Base-by-base conservation (phyloP, 179 eudicot species). In the Heliamphora pulchella region DNA sequence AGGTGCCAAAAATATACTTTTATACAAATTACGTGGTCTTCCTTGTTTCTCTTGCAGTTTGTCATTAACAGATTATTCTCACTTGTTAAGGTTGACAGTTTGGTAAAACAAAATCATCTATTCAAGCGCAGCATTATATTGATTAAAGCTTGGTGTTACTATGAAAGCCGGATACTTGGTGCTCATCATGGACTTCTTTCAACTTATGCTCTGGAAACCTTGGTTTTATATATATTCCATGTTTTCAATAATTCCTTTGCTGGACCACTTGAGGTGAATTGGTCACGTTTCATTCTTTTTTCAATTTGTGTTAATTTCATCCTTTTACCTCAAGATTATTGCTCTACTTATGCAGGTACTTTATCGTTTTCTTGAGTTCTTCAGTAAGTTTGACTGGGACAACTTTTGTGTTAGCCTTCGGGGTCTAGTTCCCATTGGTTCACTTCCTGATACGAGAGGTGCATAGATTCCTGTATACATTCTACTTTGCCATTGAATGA, bases 301-400 rank as follows among this genome's bases (percentile, higher is more conserved):
- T 31, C 31, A 31, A 31, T 31, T 31, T 31, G 31, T 31, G 31
- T 31, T 31, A 31, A 31, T 31, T 31, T 31, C 31, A 31, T 31
- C 31, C 31, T 31, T 31, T 31, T 31, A 31, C 31, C 31, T 31
- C 31, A 31, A 31, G 31, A 31, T 31, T 31, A 31, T 31, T 31
- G 31, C 31, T 31, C 31, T 31, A 31, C 31, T 31, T 31, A 31
- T 31, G 31, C 31, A 31, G 31, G 31, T 31, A 31, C 31, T 31
- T 31, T 31, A 31, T 31, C 31, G 0, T 31, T 95, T 95, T 86
- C 85, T 95, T 87, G 97, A 93, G 82, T 95, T 95, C 82, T 95
- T 93, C 79, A 95, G 97, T 84, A 89, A 86, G 79, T 95, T 95
- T 87, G 98, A 95, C 82, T 95, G 98, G 98, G 98, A 89, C 55